Evolutionary conservation across 768 basidiomycete species (phyloP).

Genomic region (Lactarius indigo): DNA sequence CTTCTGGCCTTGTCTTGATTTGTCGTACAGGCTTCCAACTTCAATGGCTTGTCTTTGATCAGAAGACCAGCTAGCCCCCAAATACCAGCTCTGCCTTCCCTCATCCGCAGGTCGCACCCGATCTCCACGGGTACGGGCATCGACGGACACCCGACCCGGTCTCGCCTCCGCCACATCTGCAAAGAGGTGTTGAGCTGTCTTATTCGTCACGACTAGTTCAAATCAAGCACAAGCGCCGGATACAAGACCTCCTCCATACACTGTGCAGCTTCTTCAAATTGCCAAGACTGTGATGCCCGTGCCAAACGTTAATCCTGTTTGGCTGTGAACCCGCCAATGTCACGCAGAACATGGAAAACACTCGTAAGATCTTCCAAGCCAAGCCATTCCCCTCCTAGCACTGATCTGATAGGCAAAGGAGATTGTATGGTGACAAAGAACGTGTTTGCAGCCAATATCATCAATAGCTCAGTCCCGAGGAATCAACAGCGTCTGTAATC

Average conservation of each 20-base stretch:
- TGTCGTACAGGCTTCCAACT: not conserved
- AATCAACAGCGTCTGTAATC: not conserved
- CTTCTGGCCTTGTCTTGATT: not conserved
- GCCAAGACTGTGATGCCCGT: not conserved
- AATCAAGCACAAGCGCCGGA: not conserved
- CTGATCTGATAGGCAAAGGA: not conserved
- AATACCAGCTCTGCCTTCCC: not conserved
- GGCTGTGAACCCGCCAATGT: not conserved
- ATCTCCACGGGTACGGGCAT: not conserved
- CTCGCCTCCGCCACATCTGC: not conserved
- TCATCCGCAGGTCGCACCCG: not conserved
- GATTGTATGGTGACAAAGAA: not conserved
- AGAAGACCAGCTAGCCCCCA: not conserved
- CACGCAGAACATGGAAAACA: not conserved
- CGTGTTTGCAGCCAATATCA: too few species aligned
- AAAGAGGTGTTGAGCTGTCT: not conserved
- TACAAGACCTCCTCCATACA: not conserved
- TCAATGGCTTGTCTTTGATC: not conserved
- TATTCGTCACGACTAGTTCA: not conserved
- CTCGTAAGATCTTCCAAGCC: not conserved
- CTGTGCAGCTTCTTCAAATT: not conserved
- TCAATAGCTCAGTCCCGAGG: too few species aligned
- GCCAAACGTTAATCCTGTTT: not conserved
- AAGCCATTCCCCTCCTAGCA: not conserved
- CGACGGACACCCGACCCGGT: not conserved